phyloP scores from a whole-genome alignment of 1,139 yeast genomes.

The Taiozyma onychis region DNA sequence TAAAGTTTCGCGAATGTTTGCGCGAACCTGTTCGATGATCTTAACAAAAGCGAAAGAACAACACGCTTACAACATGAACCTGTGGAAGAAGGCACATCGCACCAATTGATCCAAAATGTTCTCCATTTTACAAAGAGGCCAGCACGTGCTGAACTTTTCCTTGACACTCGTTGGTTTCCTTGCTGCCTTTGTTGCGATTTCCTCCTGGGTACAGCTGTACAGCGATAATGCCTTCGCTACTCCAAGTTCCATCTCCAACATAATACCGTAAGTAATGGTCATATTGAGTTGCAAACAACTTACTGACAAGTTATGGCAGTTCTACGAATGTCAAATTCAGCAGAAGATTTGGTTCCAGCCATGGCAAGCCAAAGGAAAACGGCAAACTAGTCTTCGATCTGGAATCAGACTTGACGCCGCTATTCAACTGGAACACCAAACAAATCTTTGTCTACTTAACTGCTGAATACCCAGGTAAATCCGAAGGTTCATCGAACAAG shows the following conservation, averaged over 20 bases:
- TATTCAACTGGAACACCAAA: slow-evolving; percentile 96
- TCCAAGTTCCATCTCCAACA: slow-evolving; percentile 36
- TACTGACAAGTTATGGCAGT: slow-evolving; percentile 8
- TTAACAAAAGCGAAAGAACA: neutral
- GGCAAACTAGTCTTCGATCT: slow-evolving; percentile 68
- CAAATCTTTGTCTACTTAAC: slow-evolving; percentile 88
- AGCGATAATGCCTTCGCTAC: slow-evolving; percentile 39
- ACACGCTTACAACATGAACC: neutral
- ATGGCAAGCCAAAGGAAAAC: slow-evolving; percentile 75
- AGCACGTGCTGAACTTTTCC: slow-evolving; percentile 51
- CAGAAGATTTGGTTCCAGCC: slow-evolving; percentile 66
- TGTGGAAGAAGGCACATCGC: neutral
- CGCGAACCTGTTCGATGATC: neutral
- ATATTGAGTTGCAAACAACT: neutral
- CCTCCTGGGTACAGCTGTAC: slow-evolving; percentile 47
- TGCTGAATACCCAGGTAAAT: slow-evolving; percentile 75
- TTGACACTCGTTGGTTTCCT: slow-evolving; percentile 46
- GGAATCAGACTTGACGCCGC: slow-evolving; percentile 58
- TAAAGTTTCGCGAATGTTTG: neutral
- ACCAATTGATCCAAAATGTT: slow-evolving; percentile 29
- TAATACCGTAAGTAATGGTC: slow-evolving; percentile 26
- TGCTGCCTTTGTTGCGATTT: slow-evolving; percentile 38
- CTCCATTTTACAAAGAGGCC: slow-evolving; percentile 41
- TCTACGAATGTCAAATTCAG: slow-evolving; percentile 48
- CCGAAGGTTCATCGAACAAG: slow-evolving; percentile 44